These are phyloP conservation scores for Tylopilus subfusipes DNA, from an alignment of 768 basidiomycete genomes.

Conservation along the genomic window DNA sequence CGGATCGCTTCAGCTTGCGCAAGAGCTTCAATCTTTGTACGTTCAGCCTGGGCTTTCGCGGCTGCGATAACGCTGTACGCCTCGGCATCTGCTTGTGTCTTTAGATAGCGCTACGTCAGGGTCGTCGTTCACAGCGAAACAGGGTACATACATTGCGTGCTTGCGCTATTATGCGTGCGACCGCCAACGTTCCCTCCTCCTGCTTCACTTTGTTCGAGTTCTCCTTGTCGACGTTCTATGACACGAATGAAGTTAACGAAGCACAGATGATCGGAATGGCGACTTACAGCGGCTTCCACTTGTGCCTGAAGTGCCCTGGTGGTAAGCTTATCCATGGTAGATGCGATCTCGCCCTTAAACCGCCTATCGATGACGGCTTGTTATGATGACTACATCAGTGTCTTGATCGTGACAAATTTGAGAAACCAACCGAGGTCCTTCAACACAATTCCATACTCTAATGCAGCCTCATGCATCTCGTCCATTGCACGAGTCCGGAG, in stretches of 20 bases:
- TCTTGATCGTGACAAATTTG: not conserved
- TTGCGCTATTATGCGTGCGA: slow-evolving; percentile 74
- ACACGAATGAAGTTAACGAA: not conserved
- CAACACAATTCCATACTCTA: slow-evolving; percentile 79
- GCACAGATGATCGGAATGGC: not conserved
- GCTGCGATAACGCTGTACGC: slow-evolving; percentile 72
- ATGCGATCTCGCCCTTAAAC: slow-evolving; percentile 85
- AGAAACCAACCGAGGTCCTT: slow-evolving; percentile 64
- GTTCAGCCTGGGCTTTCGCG: slow-evolving; percentile 70
- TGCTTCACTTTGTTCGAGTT: slow-evolving; percentile 87
- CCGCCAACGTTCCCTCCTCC: slow-evolving; percentile 74
- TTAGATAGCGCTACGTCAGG: slow-evolving; percentile 10
- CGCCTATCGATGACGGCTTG: slow-evolving; percentile 84
- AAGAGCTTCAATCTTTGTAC: slow-evolving; percentile 63
- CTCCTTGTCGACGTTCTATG: slow-evolving; percentile 78
- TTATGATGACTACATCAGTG: slow-evolving; percentile 9
- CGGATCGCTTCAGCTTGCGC: slow-evolving; percentile 76
- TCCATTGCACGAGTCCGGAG: slow-evolving; percentile 82
- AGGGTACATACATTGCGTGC: slow-evolving; percentile 41
- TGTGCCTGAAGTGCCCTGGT: slow-evolving; percentile 82
- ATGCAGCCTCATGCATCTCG: slow-evolving; percentile 74
- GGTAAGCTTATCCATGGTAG: slow-evolving; percentile 82
- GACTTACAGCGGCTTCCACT: slow-evolving; percentile 74
- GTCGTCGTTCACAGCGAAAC: not conserved
- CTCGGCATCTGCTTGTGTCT: slow-evolving; percentile 71